Base-by-base conservation (phyloP, 108 stramenopile species). In the Cyclotella kingstonii region DNA sequence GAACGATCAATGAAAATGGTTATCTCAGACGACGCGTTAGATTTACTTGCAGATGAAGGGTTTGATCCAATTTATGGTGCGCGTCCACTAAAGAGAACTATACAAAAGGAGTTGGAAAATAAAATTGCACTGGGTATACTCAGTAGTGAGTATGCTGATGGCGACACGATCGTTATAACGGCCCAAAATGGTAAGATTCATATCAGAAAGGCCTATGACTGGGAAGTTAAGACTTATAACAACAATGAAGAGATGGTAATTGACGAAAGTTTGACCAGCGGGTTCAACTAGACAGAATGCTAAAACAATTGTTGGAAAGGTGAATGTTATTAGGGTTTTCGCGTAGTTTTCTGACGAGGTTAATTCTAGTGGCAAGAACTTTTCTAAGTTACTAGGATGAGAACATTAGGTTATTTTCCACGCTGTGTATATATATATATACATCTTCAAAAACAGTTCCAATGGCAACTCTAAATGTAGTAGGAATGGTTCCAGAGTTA, bases 51-150 rank as follows among this genome's bases (percentile, higher is more conserved):
- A 1, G 89, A 92, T 5, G 76, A 89, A 26, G 96, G 98, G 8
- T 97, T 87, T 46, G 98, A 98, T 62, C 93, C 96, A 21, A 78
- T 85, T 10, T 98, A 95, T 71, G 98, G 98, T 40, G 98, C 98
- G 31, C 86, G 98, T 35, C 98, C 98, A 27, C 70, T 98, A 63
- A 98, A 97, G 76, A 81, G 98, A 28, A 77, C 94, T 3, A 91
- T 98, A 53, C 97, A 97, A 65, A 87, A 95, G 47, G 89, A 96
- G 67, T 77, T 98, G 34, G 98, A 98, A 64, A 98, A 93, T 17
- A 79, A 81, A 4, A 74, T 97, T 25, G 95, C 98, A 17, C 78
- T 90, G 59, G 88, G 87, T 35, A 91, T 94, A 54, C 71, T 94
- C 27, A 38, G 57, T 19, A 87, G 89, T 19, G 82, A 84, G n/a